These are phyloP conservation scores for Beauveria sp. DNA, from an alignment of 2,329 filamentous ascomycete genomes.

Conservation along the genomic window DNA sequence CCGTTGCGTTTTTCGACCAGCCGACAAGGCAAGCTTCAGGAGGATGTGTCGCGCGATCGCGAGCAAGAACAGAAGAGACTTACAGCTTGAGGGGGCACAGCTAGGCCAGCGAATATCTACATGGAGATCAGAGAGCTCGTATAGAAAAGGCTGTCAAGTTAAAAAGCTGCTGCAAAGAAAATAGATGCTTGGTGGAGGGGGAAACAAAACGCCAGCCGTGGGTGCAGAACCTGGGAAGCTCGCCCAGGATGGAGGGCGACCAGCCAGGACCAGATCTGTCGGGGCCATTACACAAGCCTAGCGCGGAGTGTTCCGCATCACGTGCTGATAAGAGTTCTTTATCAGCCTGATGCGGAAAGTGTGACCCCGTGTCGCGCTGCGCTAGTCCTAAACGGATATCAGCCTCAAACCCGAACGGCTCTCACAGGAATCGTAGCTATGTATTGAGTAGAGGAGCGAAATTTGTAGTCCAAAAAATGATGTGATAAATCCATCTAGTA, in stretches of 20 bases:
- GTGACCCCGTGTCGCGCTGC: background rate
- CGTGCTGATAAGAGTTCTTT: conserved; percentile 25
- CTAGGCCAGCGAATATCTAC: conserved; percentile 26
- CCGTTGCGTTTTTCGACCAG: conserved; percentile 1
- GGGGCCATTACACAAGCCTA: conserved; percentile 20
- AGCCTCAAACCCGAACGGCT: too few relatives aligned
- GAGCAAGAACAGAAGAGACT: conserved; percentile 18
- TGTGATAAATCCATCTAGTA: too few relatives aligned
- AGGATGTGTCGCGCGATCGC: conserved; percentile 20
- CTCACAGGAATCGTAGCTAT: too few relatives aligned
- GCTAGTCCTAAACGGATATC: background rate
- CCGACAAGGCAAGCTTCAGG: conserved; percentile 11
- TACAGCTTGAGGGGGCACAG: conserved; percentile 26
- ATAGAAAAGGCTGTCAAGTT: conserved; percentile 15
- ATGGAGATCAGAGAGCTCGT: conserved; percentile 18
- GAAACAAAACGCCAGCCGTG: conserved; percentile 16
- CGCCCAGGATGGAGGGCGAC: conserved; percentile 22
- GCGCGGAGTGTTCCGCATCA: conserved; percentile 25
- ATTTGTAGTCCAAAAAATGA: too few relatives aligned
- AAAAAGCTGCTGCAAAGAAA: conserved; percentile 8
- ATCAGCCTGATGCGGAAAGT: conserved; percentile 7
- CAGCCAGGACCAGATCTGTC: conserved; percentile 29
- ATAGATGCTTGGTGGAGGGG: conserved; percentile 11
- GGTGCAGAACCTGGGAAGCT: conserved; percentile 30
- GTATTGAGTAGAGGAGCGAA: too few relatives aligned